Evolutionary conservation across 495 filamentous ascomycete genomes (phyloP).

Genomic region (Barbatosphaeria neglecta): DNA sequence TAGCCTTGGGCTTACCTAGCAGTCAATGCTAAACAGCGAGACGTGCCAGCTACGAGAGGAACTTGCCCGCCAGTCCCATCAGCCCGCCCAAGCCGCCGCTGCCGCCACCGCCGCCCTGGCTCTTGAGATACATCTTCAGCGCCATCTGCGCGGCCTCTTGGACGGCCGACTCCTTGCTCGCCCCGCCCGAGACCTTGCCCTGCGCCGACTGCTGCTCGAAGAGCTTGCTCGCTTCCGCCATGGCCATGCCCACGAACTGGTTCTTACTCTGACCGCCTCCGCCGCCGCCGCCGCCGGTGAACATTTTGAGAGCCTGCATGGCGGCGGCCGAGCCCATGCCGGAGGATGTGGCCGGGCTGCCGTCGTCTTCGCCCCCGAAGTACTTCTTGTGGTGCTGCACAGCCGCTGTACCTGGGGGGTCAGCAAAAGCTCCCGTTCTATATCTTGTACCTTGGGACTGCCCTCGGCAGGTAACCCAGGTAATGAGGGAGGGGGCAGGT

Average conservation of each 20-base stretch:
- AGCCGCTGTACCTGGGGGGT: constrained; percentile 20
- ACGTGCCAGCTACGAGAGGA: background rate
- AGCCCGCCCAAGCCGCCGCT: constrained; percentile 7
- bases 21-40: too few species aligned
- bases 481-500: too few species aligned
- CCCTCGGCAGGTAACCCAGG: too few species aligned
- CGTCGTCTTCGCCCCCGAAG: constrained; percentile 32
- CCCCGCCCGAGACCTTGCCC: constrained; percentile 31
- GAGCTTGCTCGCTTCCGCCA: constrained; percentile 41
- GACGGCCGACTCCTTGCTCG: constrained; percentile 39
- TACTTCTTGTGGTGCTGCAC: constrained; percentile 42
- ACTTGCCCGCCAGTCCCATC: constrained; percentile 5
- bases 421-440: background rate
- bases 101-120: constrained; percentile 15
- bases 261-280: constrained; percentile 18
- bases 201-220: constrained; percentile 37
- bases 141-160: constrained; percentile 44
- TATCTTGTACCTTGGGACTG: background rate
- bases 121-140: constrained; percentile 44
- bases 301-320: constrained; percentile 59
- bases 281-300: constrained; percentile 29
- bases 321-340: constrained; percentile 49
- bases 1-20: too few species aligned
- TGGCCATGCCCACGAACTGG: constrained; percentile 40
- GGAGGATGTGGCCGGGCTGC: constrained; percentile 20